A percentile compares a stretch with the other conserved stretches of the same genome.
These are phyloP conservation scores for Yamadazyma philogaea DNA, from an alignment of 805 yeast genomes.

Conservation along the genomic window DNA sequence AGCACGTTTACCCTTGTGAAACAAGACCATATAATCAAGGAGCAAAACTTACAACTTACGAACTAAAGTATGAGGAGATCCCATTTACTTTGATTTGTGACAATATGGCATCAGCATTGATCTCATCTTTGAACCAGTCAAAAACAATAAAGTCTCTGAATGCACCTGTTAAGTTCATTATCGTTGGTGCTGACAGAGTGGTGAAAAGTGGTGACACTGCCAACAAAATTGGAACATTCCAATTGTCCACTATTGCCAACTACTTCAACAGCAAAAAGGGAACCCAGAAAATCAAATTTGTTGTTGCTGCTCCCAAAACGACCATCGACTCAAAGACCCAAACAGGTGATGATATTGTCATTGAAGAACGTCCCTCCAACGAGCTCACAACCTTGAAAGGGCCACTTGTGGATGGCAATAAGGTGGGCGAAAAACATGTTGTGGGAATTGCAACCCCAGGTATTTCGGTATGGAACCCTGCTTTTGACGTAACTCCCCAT, in stretches of 20 bases:
- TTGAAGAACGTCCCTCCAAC: constrained; percentile 80
- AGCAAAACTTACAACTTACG: constrained; percentile 88
- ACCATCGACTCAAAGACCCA: constrained; percentile 72
- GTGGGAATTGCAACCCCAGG: constrained; percentile 84
- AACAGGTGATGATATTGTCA: constrained; percentile 71
- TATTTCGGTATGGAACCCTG: constrained; percentile 91
- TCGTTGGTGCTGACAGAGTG: constrained; percentile 94
- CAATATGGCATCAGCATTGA: constrained; percentile 81
- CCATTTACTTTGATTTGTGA: constrained; percentile 90
- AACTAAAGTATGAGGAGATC: constrained; percentile 76
- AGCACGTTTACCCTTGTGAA: constrained; percentile 82
- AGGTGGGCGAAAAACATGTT: constrained; percentile 40
- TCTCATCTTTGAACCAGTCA: constrained; percentile 40
- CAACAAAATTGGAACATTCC: constrained; percentile 93
- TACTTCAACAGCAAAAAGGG: constrained; percentile 24
- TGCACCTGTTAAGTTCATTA: constrained; percentile 81
- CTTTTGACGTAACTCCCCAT: constrained; percentile 91
- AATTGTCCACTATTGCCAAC: constrained; percentile 72
- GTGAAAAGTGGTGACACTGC: constrained; percentile 95
- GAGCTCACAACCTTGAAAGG: constrained; percentile 82
- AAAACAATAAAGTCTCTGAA: constrained; percentile 14
- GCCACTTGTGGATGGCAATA: constrained; percentile 25
- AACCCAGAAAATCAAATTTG: constrained; percentile 55
- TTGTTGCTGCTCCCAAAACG: constrained; percentile 94
- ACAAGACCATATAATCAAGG: constrained; percentile 98